phyloP scores from a whole-genome alignment of 176 grass and related monocot species.

The Cenchrus fungigraminus region DNA sequence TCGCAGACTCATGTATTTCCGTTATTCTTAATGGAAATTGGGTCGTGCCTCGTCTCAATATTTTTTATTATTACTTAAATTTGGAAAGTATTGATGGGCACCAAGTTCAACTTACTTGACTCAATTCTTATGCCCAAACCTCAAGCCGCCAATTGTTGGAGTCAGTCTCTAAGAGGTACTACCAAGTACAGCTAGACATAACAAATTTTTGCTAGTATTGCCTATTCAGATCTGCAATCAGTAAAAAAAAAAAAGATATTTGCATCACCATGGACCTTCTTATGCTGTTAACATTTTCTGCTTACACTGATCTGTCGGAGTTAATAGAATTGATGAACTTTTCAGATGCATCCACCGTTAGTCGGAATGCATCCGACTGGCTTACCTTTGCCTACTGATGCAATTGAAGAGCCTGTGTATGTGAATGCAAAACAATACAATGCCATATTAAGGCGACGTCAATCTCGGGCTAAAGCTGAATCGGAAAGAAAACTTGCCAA shows the following conservation, averaged over 20 bases:
- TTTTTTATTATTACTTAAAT: neutral
- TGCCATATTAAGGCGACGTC: slow-evolving; percentile 76
- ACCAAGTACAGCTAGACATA: slow-evolving; percentile 7
- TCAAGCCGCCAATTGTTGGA: neutral
- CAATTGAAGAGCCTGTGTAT: slow-evolving; percentile 87
- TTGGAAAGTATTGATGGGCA: neutral
- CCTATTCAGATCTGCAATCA: neutral
- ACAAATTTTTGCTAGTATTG: slow-evolving; percentile 6
- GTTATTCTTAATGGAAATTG: neutral
- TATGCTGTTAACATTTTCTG: neutral
- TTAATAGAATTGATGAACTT: slow-evolving; percentile 9
- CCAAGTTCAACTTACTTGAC: neutral
- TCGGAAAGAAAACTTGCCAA: slow-evolving; percentile 79
- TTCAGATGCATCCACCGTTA: slow-evolving; percentile 73
- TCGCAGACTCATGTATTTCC: neutral
- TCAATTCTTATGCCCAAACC: neutral
- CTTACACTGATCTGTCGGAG: slow-evolving; percentile 9
- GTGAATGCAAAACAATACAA: slow-evolving; percentile 89
- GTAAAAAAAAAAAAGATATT: too few species aligned
- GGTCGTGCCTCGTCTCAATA: neutral
- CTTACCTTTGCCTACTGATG: slow-evolving; percentile 73
- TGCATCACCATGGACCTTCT: neutral
- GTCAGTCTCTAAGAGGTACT: neutral
- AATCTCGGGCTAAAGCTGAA: slow-evolving; percentile 88
- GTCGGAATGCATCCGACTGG: slow-evolving; percentile 69